Percentiles rank a stretch among this genome's conserved stretches.
Evolutionary conservation across 1,139 yeast genomes (phyloP).

Genomic region (Diutina catenulata): DNA sequence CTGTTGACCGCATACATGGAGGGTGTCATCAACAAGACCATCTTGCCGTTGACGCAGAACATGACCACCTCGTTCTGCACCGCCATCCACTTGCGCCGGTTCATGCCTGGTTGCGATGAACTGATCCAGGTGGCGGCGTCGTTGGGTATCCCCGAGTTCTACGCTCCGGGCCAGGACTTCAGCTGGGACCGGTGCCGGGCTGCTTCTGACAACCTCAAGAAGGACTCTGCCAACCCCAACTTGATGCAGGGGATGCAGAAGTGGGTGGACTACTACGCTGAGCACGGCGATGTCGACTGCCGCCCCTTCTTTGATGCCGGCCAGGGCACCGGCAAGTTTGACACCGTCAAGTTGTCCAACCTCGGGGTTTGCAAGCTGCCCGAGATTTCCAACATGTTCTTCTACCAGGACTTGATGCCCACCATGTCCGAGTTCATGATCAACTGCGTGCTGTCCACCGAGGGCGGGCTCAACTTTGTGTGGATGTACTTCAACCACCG

Average conservation of each 20-base stretch:
- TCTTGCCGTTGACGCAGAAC: background rate
- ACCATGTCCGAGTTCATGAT: background rate
- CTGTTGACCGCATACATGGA: background rate
- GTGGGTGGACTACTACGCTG: background rate
- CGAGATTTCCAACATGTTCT: background rate
- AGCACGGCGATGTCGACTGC: background rate
- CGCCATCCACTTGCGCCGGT: slow-evolving; percentile 1
- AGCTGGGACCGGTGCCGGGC: background rate
- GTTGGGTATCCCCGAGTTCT: slow-evolving; percentile 1
- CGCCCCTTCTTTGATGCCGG: background rate
- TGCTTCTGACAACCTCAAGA: background rate
- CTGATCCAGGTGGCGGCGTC: background rate
- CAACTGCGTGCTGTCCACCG: slow-evolving; percentile 1
- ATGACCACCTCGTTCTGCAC: background rate
- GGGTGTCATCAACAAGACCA: background rate
- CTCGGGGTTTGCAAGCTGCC: background rate
- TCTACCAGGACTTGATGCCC: slow-evolving; percentile 1
- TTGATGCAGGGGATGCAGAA: background rate
- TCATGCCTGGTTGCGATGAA: background rate
- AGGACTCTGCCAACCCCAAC: background rate
- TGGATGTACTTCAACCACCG: background rate
- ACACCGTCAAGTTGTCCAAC: background rate
- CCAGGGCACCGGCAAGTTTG: background rate
- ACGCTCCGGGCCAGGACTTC: background rate
- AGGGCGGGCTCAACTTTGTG: background rate